Conservation (phyloP, 2,329 filamentous ascomycete genomes). For the Aphanocladium album region DNA sequence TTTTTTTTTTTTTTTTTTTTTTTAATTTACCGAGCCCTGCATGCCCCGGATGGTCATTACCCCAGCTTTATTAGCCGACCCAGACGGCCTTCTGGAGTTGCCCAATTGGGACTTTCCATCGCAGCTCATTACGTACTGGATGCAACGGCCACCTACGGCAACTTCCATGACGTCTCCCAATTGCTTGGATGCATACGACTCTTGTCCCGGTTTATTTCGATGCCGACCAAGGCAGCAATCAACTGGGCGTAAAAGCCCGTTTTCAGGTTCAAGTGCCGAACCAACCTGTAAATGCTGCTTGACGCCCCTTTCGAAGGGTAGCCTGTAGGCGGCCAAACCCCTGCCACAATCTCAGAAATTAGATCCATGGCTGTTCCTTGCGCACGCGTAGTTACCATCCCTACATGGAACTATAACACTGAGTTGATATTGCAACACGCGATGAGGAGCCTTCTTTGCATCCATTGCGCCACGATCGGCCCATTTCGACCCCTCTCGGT, state of each 20-base stretch:
- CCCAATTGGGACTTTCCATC: constrained; percentile 1
- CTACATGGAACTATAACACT: neutral
- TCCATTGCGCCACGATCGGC: constrained; percentile 6
- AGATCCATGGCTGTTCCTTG: neutral
- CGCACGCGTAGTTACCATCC: neutral
- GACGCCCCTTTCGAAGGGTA: too few species aligned
- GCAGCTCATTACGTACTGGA: constrained; percentile 11
- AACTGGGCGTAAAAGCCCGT: too few species aligned
- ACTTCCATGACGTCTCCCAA: neutral
- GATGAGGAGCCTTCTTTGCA: neutral
- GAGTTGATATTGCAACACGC: neutral
- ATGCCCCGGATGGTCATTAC: neutral
- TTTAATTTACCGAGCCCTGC: neutral
- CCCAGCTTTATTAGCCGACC: constrained; percentile 11
- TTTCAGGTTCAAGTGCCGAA: neutral
- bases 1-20: neutral
- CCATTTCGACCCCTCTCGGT: neutral
- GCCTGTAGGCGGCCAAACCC: too few species aligned
- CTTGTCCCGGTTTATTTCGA: neutral
- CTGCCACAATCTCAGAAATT: neutral
- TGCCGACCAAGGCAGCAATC: neutral
- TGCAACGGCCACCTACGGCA: neutral
- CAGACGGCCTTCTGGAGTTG: neutral
- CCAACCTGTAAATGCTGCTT: neutral
- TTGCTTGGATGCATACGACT: neutral